Base-by-base conservation (phyloP, 2,329 filamentous ascomycete genomes). In the Nigrospora oryzae region DNA sequence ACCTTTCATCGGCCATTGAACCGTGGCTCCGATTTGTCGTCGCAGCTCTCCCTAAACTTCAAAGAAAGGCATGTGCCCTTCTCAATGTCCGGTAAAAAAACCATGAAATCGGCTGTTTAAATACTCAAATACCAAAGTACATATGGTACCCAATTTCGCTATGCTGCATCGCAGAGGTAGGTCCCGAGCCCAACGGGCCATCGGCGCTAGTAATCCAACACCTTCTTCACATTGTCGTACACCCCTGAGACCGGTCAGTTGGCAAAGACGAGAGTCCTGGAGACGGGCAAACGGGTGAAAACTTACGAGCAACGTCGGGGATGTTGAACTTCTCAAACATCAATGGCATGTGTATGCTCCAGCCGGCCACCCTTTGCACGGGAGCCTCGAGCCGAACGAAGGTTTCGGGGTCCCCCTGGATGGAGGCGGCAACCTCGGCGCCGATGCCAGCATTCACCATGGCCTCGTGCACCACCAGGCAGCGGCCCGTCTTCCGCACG, bases 391-490 rank as follows among this genome's bases (percentile, higher is more conserved):
- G 67, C 4, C 83, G 75, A 50, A 93, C 62, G 60, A 96, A 96
- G 0, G 89, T 91, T 28, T 75, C 70, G 0, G 67, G 61, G 45
- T 85, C 81, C 53, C 93, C 88, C 62, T 95, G 89, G 42, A 96
- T 86, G 2, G 86, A 86, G 0, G 89, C 88, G 1, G 90, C 88
- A 1, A 96, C 83, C 60, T 95, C 89, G 5, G 90, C 89, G 2
- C 90, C 90, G 14, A 95, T 79, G 13, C 90, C 90, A 7, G 86
- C 86, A 56, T 95, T 95, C 51, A 90, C 75, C 85, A 93, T 94
- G 46, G 88, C 83, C 66, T 96, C 90, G 60, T 96, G 90, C 7
- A 96, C 90, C 2, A 96, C 84, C 44, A 96, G 77, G 35, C 86
- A 89, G 48, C 88, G 70, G 0, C 90, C 89, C 1, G 90, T 95